These are phyloP conservation scores for Nicotiana attenuata DNA, from an alignment of 257 asterid genomes.

Conservation along the genomic window DNA sequence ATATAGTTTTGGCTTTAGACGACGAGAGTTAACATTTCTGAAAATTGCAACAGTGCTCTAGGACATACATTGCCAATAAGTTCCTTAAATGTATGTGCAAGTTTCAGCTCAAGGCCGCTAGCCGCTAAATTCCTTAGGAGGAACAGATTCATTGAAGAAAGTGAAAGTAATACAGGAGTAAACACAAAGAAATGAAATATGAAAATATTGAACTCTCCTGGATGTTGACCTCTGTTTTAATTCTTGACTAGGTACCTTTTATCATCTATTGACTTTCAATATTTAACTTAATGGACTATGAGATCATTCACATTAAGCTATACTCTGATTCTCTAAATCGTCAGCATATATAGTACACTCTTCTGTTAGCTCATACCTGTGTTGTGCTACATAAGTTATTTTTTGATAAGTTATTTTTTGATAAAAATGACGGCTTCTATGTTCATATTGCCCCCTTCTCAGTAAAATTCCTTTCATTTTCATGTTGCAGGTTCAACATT, in stretches of 20 bases:
- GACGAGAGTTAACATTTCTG: background rate
- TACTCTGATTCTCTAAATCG: background rate
- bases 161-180: background rate
- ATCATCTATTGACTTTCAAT: background rate
- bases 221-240: background rate
- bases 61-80: background rate
- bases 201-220: background rate
- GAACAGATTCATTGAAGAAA: background rate
- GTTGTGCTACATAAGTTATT: background rate
- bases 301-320: background rate
- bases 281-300: background rate
- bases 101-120: background rate
- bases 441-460: background rate
- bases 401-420: background rate
- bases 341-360: background rate
- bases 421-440: background rate
- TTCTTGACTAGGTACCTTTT: background rate
- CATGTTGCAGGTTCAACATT: slow-evolving; percentile 81
- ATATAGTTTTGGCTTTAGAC: background rate
- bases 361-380: background rate
- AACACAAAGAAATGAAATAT: background rate
- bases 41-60: background rate
- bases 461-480: slow-evolving; percentile 4
- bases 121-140: background rate
- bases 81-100: background rate